Conservation (phyloP, 2,329 filamentous ascomycete species). For the Sclerotinia subarctica region DNA sequence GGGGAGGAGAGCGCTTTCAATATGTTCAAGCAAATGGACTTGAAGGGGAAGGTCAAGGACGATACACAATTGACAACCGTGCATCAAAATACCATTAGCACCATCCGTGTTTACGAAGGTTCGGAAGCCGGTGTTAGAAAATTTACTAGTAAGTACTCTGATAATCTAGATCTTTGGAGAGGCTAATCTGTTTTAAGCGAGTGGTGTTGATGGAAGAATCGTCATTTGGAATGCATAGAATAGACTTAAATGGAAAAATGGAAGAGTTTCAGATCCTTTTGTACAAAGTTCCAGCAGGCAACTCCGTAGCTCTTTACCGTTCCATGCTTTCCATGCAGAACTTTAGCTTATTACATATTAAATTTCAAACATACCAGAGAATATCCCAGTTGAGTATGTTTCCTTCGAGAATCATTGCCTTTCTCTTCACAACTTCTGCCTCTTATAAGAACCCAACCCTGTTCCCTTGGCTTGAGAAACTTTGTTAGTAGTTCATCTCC, state of each 20-base stretch:
- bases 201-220: conserved; percentile 77
- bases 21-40: conserved; percentile 98
- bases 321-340: conserved; percentile 5
- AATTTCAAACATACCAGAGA: conserved; percentile 18
- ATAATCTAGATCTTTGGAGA: conserved; percentile 29
- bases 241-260: conserved; percentile 23
- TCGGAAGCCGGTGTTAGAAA: conserved; percentile 64
- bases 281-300: not conserved
- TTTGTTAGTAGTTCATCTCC: not conserved
- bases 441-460: not conserved
- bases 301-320: conserved; percentile 7
- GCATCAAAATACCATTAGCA: conserved; percentile 95
- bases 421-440: not conserved
- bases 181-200: conserved; percentile 51
- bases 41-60: conserved; percentile 88
- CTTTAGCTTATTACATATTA: conserved; percentile 9
- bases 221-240: conserved; percentile 70
- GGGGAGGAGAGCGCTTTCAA: conserved; percentile 92
- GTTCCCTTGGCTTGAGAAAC: not conserved
- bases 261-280: conserved; percentile 19
- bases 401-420: conserved; percentile 7
- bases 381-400: conserved; percentile 19
- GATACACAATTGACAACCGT: conserved; percentile 93
- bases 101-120: conserved; percentile 71
- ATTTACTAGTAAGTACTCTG: conserved; percentile 73